Evolutionary conservation across 1,139 yeast genomes (phyloP).

Genomic region (Debaryomyces coudertii): DNA sequence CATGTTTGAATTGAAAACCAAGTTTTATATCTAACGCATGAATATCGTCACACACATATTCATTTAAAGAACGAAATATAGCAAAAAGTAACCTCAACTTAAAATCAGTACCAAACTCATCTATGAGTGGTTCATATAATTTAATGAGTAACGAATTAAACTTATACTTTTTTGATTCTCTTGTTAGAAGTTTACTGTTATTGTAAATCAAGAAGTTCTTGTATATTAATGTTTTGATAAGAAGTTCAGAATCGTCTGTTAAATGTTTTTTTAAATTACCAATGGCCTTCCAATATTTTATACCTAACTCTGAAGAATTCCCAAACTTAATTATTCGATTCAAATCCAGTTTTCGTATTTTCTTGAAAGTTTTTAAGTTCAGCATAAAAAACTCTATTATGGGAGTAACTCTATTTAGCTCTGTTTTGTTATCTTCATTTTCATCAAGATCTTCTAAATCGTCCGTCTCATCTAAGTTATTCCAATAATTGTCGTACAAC

Average conservation of each 20-base stretch:
- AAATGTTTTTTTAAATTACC: conserved; percentile 9
- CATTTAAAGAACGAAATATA: conserved; percentile 24
- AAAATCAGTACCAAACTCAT: conserved; percentile 30
- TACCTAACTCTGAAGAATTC: conserved; percentile 40
- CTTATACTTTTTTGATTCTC: conserved; percentile 21
- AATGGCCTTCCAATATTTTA: conserved; percentile 43
- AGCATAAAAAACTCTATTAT: conserved; percentile 9
- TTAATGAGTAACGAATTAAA: conserved; percentile 34
- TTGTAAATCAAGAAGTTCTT: conserved; percentile 34
- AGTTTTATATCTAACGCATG: conserved; percentile 4
- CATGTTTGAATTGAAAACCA: conserved; percentile 12
- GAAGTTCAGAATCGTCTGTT: conserved; percentile 10
- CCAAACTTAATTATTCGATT: conserved; percentile 38
- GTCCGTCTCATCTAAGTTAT: conserved; percentile 32
- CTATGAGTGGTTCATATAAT: conserved; percentile 37
- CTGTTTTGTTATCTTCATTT: conserved; percentile 6
- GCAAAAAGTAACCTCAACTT: conserved; percentile 19
- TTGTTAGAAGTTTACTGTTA: conserved; percentile 21
- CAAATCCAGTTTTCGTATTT: conserved; percentile 51
- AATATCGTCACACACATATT: conserved; percentile 10
- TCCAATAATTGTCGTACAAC: conserved; percentile 81
- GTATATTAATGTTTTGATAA: conserved; percentile 25
- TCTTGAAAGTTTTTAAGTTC: conserved; percentile 35
- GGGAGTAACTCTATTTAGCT: conserved; percentile 2
- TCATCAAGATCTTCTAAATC: conserved; percentile 25